Conservation (phyloP, 805 yeast genomes). For the Priceomyces melissophilus region DNA sequence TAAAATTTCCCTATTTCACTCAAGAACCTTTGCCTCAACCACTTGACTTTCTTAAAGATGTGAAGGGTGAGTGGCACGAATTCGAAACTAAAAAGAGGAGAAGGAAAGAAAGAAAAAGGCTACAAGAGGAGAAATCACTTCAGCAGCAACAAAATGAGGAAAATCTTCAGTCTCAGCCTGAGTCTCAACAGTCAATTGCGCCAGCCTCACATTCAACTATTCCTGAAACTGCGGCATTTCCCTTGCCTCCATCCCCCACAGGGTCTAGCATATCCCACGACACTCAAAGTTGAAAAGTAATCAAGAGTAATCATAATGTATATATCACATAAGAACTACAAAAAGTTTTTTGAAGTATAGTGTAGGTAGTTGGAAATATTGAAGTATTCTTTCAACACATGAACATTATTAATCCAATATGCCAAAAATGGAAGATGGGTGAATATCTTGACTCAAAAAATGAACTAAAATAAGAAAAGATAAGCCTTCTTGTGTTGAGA, state of each 20-base stretch:
- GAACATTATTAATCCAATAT: no score
- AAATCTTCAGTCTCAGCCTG: not conserved
- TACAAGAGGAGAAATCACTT: constrained; percentile 26
- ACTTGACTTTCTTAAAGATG: constrained; percentile 49
- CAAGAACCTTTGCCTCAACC: constrained; percentile 67
- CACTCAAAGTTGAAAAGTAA: not conserved
- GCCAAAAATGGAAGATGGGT: no score
- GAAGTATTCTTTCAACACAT: no score
- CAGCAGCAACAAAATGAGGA: not conserved
- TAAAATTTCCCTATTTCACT: constrained; percentile 62
- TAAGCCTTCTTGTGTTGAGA: no score
- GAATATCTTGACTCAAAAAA: no score
- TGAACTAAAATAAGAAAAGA: no score
- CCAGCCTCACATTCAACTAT: constrained; percentile 1
- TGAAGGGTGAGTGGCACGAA: constrained; percentile 93
- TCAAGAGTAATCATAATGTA: no score
- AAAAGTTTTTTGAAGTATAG: no score
- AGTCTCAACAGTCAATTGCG: constrained; percentile 3
- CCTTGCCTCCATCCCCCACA: not conserved
- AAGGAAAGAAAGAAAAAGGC: constrained; percentile 43
- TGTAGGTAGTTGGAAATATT: no score
- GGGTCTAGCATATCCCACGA: not conserved
- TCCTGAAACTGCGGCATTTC: not conserved
- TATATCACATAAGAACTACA: no score
- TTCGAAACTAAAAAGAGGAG: constrained; percentile 86